These are phyloP conservation scores for Jacaranda copaia DNA, from an alignment of 257 asterid genomes.

Conservation along the genomic window DNA sequence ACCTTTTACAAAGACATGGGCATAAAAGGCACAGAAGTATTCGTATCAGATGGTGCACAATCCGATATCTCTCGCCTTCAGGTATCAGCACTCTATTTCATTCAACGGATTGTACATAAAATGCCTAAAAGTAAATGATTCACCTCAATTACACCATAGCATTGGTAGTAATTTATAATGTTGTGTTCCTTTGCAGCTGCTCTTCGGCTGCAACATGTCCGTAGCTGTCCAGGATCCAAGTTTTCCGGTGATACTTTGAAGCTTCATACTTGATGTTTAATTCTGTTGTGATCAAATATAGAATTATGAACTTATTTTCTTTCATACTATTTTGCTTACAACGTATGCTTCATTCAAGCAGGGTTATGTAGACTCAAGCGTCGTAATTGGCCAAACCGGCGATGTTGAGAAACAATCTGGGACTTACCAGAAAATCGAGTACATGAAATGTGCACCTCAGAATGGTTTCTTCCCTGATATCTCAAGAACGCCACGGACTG, in stretches of 20 bases:
- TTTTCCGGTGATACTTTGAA: slow-evolving; percentile 54
- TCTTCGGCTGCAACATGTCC: slow-evolving; percentile 58
- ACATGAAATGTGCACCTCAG: slow-evolving; percentile 58
- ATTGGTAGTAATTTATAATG: too few species aligned
- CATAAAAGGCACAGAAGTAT: slow-evolving; percentile 55
- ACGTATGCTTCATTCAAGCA: slow-evolving; percentile 25
- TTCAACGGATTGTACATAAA: background rate
- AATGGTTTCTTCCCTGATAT: slow-evolving; percentile 68
- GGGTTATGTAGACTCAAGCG: slow-evolving; percentile 73
- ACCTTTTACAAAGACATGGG: slow-evolving; percentile 47
- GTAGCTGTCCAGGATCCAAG: slow-evolving; percentile 70
- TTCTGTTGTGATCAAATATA: background rate
- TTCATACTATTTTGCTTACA: too few species aligned
- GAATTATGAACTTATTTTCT: background rate
- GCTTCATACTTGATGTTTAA: background rate
- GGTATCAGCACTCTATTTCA: slow-evolving; percentile 33
- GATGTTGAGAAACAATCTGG: slow-evolving; percentile 46
- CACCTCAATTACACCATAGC: background rate
- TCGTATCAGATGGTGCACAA: slow-evolving; percentile 73
- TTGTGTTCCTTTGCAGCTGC: slow-evolving; percentile 49
- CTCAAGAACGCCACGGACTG: slow-evolving; percentile 52
- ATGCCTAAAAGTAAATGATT: background rate
- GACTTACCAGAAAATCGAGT: slow-evolving; percentile 50
- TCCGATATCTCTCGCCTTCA: slow-evolving; percentile 67
- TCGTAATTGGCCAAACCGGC: slow-evolving; percentile 64